phyloP scores from a whole-genome alignment of 2,329 filamentous ascomycete genomes.

The Ascochyta fabae region DNA sequence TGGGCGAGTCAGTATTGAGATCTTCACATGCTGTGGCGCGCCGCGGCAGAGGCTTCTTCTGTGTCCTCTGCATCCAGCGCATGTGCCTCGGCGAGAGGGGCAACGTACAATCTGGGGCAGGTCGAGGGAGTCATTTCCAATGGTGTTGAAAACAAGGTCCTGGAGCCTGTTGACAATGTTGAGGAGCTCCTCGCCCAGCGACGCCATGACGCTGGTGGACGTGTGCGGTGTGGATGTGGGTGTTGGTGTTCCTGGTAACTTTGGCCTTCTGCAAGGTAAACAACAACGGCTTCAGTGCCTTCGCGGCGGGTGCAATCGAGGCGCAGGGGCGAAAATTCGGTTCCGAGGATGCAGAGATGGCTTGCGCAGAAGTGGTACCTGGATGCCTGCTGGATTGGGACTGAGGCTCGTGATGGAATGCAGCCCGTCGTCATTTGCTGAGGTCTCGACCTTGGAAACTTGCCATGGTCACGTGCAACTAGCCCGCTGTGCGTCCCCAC shows the following conservation, averaged over 20 bases:
- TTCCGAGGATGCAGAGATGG: constrained; percentile 5
- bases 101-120: constrained; percentile 97
- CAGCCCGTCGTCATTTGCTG: constrained; percentile 35
- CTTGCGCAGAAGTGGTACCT: constrained; percentile 11
- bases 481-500: constrained; percentile 4
- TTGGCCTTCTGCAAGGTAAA: constrained; percentile 28
- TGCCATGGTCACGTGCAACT: constrained; percentile 1
- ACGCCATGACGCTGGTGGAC: constrained; percentile 70
- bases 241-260: constrained; percentile 25
- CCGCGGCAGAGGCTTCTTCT: constrained; percentile 11
- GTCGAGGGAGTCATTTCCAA: constrained; percentile 97
- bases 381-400: constrained; percentile 21
- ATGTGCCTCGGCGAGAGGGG: constrained; percentile 32
- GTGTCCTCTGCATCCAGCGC: constrained; percentile 15
- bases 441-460: too few relatives aligned
- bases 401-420: constrained; percentile 33
- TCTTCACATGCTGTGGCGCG: constrained; percentile 4
- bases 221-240: constrained; percentile 2
- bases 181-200: constrained; percentile 94
- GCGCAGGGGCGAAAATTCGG: constrained; percentile 17
- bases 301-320: constrained; percentile 11
- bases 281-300: constrained; percentile 23
- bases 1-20: constrained; percentile 50
- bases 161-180: constrained; percentile 97
- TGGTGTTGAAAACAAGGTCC: constrained; percentile 99